Percentiles rank a stretch among this genome's conserved stretches.
These are phyloP conservation scores for Rhizopus arrhizus DNA, from an alignment of 371 early-diverging fungal genomes.

Conservation along the genomic window DNA sequence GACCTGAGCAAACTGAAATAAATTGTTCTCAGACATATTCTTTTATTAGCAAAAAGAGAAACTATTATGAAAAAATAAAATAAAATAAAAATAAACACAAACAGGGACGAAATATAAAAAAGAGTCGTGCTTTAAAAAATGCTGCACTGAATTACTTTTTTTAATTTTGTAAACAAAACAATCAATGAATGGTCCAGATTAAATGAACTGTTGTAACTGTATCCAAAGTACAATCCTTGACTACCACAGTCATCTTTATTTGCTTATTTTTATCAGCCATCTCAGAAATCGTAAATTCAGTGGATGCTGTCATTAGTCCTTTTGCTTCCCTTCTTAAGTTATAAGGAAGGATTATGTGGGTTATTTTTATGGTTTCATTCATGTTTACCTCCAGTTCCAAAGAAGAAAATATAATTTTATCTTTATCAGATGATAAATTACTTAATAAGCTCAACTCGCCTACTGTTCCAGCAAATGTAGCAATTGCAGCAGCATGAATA, in stretches of 20 bases:
- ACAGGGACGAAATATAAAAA: neutral
- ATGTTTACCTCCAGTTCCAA: slow-evolving; percentile 11
- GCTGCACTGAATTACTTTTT: neutral
- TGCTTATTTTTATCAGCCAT: slow-evolving; percentile 27
- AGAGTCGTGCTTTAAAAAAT: neutral
- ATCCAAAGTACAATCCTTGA: slow-evolving; percentile 53
- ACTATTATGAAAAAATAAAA: slow-evolving; percentile 5
- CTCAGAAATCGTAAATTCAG: slow-evolving; percentile 37
- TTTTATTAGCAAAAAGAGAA: neutral
- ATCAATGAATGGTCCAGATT: slow-evolving; percentile 33
- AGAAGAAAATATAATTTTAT: slow-evolving; percentile 2
- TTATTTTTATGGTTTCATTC: neutral
- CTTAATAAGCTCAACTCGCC: slow-evolving; percentile 58
- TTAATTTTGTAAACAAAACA: neutral
- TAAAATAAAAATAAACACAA: slow-evolving; percentile 6
- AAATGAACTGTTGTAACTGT: slow-evolving; percentile 47
- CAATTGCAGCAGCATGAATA: slow-evolving; percentile 60
- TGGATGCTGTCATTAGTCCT: slow-evolving; percentile 50
- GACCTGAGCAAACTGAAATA: slow-evolving; percentile 52
- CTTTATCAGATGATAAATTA: slow-evolving; percentile 19
- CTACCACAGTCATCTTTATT: slow-evolving; percentile 44
- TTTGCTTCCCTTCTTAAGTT: slow-evolving; percentile 55
- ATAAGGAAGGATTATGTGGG: neutral
- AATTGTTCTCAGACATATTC: slow-evolving; percentile 41
- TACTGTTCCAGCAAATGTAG: slow-evolving; percentile 67